Base-by-base conservation (phyloP, 768 basidiomycete genomes). In the Neoboletus brunneissimus region DNA sequence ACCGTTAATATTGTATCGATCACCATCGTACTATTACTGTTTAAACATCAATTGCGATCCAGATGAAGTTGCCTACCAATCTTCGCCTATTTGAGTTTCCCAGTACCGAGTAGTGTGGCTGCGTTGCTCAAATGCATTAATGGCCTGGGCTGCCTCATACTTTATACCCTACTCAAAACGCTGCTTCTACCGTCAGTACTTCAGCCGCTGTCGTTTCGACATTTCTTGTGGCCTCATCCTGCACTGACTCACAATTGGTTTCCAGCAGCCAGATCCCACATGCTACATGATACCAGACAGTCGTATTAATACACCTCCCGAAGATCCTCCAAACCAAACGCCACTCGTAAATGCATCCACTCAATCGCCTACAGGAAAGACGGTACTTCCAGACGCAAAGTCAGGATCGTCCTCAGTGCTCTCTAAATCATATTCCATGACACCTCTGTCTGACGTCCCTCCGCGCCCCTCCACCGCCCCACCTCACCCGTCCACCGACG, bases 231-330 rank as follows among this genome's bases (percentile, higher is more conserved):
- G 13, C 23, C 10, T 29, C 0, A 32, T 20, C 31, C 22, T 25
- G 18, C 27, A 37, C 50, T 54, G n/a, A 52, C 48, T 23, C 16
- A 42, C 38, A 12, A 29, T 13, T 51, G 31, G 20, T 32, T 32
- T 58, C 38, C 13, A 38, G 31, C 18, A 35, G 23, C 59, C 44
- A 46, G 32, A 51, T 34, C 9, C 47, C 67, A 57, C 60, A 68
- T 70, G 66, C 66, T 68, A 70, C 68, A 70, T 68, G 67, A 58
- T 67, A 67, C 63, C 63, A 54, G 63, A 56, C 60, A 25, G 57
- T 55, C 20, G 35, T 47, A 52, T 40, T 48, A 47, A 59, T 48
- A 52, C 42, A 44, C 37, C 55, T 43, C 25, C 55, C 58, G 32
- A 52, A 50, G 50, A 57, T 61, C 50, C 55, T 42, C 48, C 44